These are phyloP conservation scores for Neonectria faginata DNA, from an alignment of 2,329 filamentous ascomycete genomes.

Conservation along the genomic window DNA sequence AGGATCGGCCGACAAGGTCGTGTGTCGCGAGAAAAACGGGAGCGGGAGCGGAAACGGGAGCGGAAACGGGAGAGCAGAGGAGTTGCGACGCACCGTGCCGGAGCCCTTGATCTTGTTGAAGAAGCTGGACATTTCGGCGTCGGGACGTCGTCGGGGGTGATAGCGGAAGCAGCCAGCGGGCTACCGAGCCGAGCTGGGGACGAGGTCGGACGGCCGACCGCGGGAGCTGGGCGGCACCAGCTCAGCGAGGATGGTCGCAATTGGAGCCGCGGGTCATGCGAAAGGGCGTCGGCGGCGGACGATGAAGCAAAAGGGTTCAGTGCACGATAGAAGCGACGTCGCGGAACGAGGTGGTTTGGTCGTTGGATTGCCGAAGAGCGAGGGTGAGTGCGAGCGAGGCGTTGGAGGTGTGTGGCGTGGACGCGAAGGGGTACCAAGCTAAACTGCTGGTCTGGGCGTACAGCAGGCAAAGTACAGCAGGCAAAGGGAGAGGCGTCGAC, in stretches of 20 bases:
- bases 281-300: conserved; percentile 28
- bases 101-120: conserved; percentile 70
- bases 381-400: conserved; percentile 39
- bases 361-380: conserved; percentile 21
- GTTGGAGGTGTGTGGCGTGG: conserved; percentile 44
- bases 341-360: conserved; percentile 31
- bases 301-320: conserved; percentile 17
- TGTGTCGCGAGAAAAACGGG: conserved; percentile 12
- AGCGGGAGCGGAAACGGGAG: conserved; percentile 17
- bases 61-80: conserved; percentile 13
- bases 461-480: conserved; percentile 18
- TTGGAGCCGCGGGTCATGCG: conserved; percentile 43
- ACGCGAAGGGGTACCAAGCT: conserved; percentile 38
- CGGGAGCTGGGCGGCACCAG: conserved; percentile 52
- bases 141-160: conserved; percentile 36
- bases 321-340: conserved; percentile 16
- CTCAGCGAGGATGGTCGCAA: conserved; percentile 47
- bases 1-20: conserved; percentile 39
- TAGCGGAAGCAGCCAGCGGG: conserved; percentile 30
- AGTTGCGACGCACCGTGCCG: conserved; percentile 61
- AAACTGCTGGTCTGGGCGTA: conserved; percentile 36
- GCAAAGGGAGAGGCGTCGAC: conserved; percentile 13
- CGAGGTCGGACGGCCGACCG: conserved; percentile 45
- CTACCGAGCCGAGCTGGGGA: conserved; percentile 40
- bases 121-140: conserved; percentile 64